phyloP scores from a whole-genome alignment of 352 stramenopile species.

The Globisporangium barbulae region DNA sequence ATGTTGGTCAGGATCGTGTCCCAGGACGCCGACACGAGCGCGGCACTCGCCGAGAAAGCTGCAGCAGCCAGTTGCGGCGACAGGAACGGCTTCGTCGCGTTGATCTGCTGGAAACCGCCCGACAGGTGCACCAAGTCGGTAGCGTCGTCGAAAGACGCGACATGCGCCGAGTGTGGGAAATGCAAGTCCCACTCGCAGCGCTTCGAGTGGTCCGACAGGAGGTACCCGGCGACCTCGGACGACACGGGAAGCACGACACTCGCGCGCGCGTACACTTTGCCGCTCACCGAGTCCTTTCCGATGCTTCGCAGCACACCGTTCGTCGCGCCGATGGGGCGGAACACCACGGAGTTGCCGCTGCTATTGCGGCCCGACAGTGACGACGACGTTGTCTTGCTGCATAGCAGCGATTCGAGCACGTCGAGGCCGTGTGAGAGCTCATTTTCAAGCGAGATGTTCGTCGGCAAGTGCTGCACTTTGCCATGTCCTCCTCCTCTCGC shows the following conservation, averaged over 20 bases:
- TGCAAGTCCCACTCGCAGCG: conserved; percentile 78
- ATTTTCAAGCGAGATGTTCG: conserved; percentile 76
- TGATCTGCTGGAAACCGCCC: conserved; percentile 43
- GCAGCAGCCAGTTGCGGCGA: conserved; percentile 45
- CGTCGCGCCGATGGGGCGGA: conserved; percentile 48
- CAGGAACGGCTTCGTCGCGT: conserved; percentile 45
- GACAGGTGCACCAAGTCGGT: conserved; percentile 74
- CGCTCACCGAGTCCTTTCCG: conserved; percentile 32
- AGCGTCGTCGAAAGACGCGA: conserved; percentile 71
- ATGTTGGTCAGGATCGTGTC: conserved; percentile 41
- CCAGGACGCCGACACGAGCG: conserved; percentile 42
- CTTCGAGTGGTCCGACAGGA: conserved; percentile 63
- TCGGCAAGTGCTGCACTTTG: conserved; percentile 61
- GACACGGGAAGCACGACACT: conserved; percentile 65
- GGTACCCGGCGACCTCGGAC: conserved; percentile 57
- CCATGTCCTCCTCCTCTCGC: conserved; percentile 14
- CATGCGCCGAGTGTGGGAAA: conserved; percentile 55
- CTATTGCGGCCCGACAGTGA: not conserved
- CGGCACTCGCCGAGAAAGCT: conserved; percentile 37
- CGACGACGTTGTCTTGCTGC: conserved; percentile 16
- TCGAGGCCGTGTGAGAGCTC: conserved; percentile 63
- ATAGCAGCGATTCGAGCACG: conserved; percentile 58
- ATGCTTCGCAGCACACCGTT: conserved; percentile 65
- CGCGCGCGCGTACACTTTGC: conserved; percentile 51
- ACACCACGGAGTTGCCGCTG: conserved; percentile 38